Conservation (phyloP, 257 asterid genomes). For the Plantago major region DNA sequence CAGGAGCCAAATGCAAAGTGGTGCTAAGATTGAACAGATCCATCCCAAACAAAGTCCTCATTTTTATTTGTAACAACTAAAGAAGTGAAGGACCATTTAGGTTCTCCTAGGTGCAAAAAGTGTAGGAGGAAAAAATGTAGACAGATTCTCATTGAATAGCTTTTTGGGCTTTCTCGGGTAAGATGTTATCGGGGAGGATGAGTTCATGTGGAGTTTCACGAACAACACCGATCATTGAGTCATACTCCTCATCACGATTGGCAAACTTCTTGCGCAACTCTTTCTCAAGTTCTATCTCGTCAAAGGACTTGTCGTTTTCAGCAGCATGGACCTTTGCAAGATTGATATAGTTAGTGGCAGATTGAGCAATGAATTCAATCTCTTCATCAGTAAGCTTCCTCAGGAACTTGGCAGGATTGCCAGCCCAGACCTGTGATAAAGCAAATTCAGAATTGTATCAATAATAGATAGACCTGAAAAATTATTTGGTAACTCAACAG, state of each 20-base stretch:
- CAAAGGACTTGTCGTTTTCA: constrained; percentile 68
- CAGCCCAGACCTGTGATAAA: constrained; percentile 72
- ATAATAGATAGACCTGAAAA: not conserved
- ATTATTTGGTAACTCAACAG: too few relatives aligned
- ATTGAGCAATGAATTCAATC: constrained; percentile 62
- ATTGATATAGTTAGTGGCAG: constrained; percentile 63
- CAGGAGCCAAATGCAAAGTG: not conserved
- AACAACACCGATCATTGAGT: constrained; percentile 68
- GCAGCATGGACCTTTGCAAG: constrained; percentile 88
- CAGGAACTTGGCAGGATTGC: constrained; percentile 83
- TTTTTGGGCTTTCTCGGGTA: constrained; percentile 59
- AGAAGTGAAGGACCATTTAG: constrained; percentile 17
- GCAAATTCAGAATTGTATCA: constrained; percentile 6
- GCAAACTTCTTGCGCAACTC: constrained; percentile 72
- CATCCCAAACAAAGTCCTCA: constrained; percentile 21
- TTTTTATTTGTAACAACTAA: constrained; percentile 21
- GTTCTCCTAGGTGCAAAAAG: constrained; percentile 13
- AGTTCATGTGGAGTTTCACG: constrained; percentile 85
- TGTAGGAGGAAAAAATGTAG: constrained; percentile 12
- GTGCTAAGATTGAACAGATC: constrained; percentile 19
- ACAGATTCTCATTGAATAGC: constrained; percentile 36
- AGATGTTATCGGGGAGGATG: constrained; percentile 65
- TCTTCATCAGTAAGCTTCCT: constrained; percentile 81
- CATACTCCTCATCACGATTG: constrained; percentile 70
- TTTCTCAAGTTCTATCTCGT: constrained; percentile 74